Percentiles rank a stretch among this genome's conserved stretches.
These are phyloP conservation scores for Elsinoe necatrix DNA, from an alignment of 2,329 filamentous ascomycete species.

Conservation along the genomic window DNA sequence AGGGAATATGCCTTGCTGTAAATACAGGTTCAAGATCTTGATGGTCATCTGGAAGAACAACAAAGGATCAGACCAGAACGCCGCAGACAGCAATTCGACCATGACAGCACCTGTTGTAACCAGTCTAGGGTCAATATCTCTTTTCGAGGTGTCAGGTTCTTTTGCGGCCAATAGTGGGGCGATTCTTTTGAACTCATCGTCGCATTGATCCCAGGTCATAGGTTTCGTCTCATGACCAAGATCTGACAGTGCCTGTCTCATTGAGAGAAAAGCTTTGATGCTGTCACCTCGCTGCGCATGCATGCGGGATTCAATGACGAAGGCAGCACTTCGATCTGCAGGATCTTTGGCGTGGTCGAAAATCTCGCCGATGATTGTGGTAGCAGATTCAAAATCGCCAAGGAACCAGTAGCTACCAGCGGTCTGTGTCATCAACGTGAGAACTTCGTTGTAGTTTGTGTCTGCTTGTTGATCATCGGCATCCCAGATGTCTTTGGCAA, in stretches of 20 bases:
- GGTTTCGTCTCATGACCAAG: conserved; percentile 60
- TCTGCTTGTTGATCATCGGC: conserved; percentile 51
- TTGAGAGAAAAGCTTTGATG: conserved; percentile 55
- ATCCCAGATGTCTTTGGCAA: conserved; percentile 73
- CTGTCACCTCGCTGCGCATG: conserved; percentile 66
- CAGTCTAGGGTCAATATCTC: conserved; percentile 44
- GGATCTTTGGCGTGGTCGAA: conserved; percentile 62
- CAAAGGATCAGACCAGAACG: conserved; percentile 64
- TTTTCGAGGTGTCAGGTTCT: conserved; percentile 40
- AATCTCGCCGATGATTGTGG: conserved; percentile 59
- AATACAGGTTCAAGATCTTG: conserved; percentile 57
- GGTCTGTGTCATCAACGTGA: conserved; percentile 67
- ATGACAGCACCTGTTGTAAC: conserved; percentile 61
- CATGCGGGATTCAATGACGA: conserved; percentile 73
- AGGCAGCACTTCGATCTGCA: conserved; percentile 75
- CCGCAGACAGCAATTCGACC: conserved; percentile 59
- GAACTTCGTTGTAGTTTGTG: conserved; percentile 76
- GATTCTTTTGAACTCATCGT: conserved; percentile 56
- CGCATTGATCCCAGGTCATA: conserved; percentile 66
- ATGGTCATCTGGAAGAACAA: conserved; percentile 65
- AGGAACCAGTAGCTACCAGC: conserved; percentile 79
- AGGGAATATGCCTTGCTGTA: conserved; percentile 56
- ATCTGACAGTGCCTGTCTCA: conserved; percentile 63
- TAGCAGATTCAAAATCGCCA: conserved; percentile 59
- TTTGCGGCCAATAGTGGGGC: conserved; percentile 29